Evolutionary conservation across 768 basidiomycete genomes (phyloP).

Genomic region (Rhodotorula graminis): DNA sequence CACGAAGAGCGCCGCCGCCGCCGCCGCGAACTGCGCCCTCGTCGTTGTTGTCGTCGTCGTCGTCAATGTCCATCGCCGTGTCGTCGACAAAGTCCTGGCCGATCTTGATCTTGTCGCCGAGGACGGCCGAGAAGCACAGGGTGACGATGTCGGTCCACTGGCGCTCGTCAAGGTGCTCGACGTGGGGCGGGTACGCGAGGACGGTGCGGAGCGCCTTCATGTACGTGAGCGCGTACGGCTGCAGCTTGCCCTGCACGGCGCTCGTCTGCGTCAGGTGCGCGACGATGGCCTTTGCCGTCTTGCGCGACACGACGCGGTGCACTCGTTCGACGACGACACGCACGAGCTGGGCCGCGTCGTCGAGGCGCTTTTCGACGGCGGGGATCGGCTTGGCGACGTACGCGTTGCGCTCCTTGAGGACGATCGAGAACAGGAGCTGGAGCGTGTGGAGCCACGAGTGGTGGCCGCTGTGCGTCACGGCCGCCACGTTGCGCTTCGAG

Average conservation of each 20-base stretch:
- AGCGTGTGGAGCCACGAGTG: constrained; percentile 51
- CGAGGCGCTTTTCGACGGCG: constrained; percentile 57
- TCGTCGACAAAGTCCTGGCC: constrained; percentile 36
- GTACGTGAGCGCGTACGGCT: constrained; percentile 70
- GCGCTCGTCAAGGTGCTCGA: constrained; percentile 64
- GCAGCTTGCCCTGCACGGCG: constrained; percentile 55
- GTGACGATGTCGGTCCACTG: constrained; percentile 67
- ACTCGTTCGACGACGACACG: constrained; percentile 69
- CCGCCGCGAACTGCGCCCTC: too few species aligned
- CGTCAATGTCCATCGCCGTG: constrained; percentile 45
- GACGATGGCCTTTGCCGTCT: constrained; percentile 58
- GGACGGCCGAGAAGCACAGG: constrained; percentile 69
- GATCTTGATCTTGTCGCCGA: constrained; percentile 55
- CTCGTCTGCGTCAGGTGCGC: constrained; percentile 63
- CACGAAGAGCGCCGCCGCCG: constrained; percentile 3
- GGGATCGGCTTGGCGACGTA: constrained; percentile 51
- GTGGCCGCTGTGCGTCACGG: constrained; percentile 52
- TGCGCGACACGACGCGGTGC: constrained; percentile 56
- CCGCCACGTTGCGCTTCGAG: constrained; percentile 39
- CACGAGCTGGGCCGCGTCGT: constrained; percentile 62
- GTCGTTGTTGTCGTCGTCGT: constrained; percentile 21
- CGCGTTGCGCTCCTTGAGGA: constrained; percentile 60
- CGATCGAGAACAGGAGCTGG: constrained; percentile 65
- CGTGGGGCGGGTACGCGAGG: constrained; percentile 64
- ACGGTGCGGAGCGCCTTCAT: constrained; percentile 68